Evolutionary conservation across 768 basidiomycete species (phyloP), one percentile per base, ranked within the genome.

Genomic region (Rhizopogon vinicolor): DNA sequence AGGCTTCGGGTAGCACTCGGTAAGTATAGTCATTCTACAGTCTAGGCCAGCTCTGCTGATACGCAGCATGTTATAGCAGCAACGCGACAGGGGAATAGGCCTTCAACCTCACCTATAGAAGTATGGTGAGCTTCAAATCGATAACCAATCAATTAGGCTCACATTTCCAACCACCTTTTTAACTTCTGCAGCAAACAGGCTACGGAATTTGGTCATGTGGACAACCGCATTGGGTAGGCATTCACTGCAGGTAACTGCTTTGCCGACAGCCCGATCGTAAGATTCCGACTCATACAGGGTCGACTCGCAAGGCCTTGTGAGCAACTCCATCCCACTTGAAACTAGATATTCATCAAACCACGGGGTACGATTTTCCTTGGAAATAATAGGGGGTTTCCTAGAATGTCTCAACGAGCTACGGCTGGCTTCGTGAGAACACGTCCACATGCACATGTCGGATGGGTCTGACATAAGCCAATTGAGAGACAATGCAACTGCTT

Each of bases 401-500:
- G 12, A 4, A 37, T 2, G 3, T 0, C 3, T 13, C 35, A 4
- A 25, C 25, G 25, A 4, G 25, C 3, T 4, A 25, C 25, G 25
- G 25, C 25, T 25, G 25, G 25, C 25, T 25, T 25, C 25, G 25
- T 4, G 25, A 25, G 25, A 3, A 4, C 35, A 37, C 12, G 10
- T 37, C 35, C 35, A 37, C 35, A 37, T 37, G 10, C 12, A 10
- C 35, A 37, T 37, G 12, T 37, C 2, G 35, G 35, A 37, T 5
- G 2, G 12, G 12, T 13, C 25, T 25, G 25, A 25, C 25, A 25
- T 25, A 25, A 37, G 35, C 35, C 35, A 37, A 10, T 10, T 10
- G 12, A 37, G 35, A 37, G 57, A 56, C 39, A 53, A 43, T n/a
- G 37, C 33, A n/a, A 53, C 51, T 14, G 22, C 53, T 2, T 54